Conservation (phyloP, 805 yeast species). For the Isabelozyma pseudorhagii region DNA sequence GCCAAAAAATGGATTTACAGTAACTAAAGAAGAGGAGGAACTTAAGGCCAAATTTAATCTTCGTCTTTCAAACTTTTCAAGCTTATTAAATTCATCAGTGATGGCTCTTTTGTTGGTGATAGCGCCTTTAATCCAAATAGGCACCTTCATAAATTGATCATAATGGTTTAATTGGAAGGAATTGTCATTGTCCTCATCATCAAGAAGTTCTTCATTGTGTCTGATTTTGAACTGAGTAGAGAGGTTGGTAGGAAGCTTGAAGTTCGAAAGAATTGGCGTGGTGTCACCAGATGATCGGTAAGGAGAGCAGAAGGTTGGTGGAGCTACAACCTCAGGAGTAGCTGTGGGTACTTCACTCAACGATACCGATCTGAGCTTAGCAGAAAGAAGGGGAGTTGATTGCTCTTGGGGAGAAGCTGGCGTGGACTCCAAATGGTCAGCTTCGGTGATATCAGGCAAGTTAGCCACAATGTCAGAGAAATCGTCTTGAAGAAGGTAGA, state of each 20-base stretch:
- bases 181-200: neutral
- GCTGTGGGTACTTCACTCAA: conserved; percentile 12
- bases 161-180: conserved; percentile 19
- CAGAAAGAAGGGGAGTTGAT: neutral
- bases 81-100: conserved; percentile 47
- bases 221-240: conserved; percentile 38
- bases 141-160: conserved; percentile 40
- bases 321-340: conserved; percentile 2
- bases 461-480: conserved; percentile 30
- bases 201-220: conserved; percentile 50
- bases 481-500: conserved; percentile 43
- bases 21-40: neutral
- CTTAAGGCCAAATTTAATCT: conserved; percentile 44
- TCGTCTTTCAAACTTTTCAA: conserved; percentile 69
- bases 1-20: neutral
- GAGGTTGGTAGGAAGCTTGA: conserved; percentile 46
- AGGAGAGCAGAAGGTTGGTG: neutral
- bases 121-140: conserved; percentile 26
- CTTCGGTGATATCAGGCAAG: conserved; percentile 15
- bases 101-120: conserved; percentile 3
- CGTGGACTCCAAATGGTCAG: conserved; percentile 9
- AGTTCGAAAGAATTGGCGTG: conserved; percentile 48
- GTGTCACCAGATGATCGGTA: neutral
- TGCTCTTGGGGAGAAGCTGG: conserved; percentile 2
- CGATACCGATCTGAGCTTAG: conserved; percentile 13